A percentile compares a stretch with the other conserved stretches of the same genome.
Conservation (phyloP, 2,329 filamentous ascomycete species). For the Coniochaeta sp. region DNA sequence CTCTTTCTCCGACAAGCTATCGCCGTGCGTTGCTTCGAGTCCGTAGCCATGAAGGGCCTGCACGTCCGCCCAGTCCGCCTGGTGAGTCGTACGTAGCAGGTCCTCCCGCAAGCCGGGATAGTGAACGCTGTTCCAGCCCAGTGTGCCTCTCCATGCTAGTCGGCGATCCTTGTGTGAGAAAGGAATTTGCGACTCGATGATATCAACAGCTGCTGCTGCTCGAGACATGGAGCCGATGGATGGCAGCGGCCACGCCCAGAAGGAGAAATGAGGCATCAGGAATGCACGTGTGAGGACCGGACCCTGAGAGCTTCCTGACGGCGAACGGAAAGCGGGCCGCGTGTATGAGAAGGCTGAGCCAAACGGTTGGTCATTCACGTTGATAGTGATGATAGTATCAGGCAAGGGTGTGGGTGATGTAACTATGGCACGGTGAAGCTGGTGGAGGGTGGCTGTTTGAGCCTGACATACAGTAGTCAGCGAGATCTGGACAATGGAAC, state of each 20-base stretch:
- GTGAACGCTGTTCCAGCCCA: conserved; percentile 30
- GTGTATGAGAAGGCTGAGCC: conserved; percentile 31
- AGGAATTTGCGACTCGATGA: conserved; percentile 18
- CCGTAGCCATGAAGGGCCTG: conserved; percentile 22
- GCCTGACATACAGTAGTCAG: neutral
- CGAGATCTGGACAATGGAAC: neutral
- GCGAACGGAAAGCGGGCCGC: conserved; percentile 24
- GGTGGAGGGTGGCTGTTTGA: conserved; percentile 5
- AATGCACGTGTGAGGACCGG: conserved; percentile 23
- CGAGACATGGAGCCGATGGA: conserved; percentile 34
- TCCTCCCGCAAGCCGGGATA: conserved; percentile 23
- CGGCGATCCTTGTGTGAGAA: conserved; percentile 23
- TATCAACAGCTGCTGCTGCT: conserved; percentile 22
- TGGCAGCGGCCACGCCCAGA: conserved; percentile 43
- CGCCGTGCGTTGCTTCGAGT: neutral
- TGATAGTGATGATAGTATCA: conserved; percentile 39
- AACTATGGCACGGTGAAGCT: conserved; percentile 7
- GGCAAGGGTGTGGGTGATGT: conserved; percentile 24
- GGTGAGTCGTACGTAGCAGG: conserved; percentile 20
- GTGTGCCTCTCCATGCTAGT: conserved; percentile 37
- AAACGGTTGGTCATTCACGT: conserved; percentile 32
- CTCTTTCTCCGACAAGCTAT: neutral
- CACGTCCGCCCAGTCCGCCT: conserved; percentile 33
- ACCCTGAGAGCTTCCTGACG: conserved; percentile 25
- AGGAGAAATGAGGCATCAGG: conserved; percentile 45